A percentile compares a stretch with the other conserved stretches of the same genome.
phyloP scores from a whole-genome alignment of 2,329 filamentous ascomycete genomes.

The Zymoseptoria passerinii region DNA sequence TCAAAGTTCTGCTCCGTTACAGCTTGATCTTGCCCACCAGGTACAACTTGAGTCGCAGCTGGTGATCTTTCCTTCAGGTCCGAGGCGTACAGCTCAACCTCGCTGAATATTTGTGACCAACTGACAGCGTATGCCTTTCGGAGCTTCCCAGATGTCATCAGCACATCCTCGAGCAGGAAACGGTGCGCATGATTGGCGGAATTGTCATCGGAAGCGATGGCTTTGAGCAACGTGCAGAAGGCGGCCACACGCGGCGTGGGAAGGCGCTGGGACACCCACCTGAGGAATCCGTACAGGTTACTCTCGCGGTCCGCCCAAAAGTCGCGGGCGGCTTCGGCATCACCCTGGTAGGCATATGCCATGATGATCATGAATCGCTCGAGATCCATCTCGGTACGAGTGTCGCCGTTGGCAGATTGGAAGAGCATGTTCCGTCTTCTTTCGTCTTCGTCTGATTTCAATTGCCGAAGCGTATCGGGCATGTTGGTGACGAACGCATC shows the following conservation, averaged over 20 bases:
- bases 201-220: slow-evolving; percentile 72
- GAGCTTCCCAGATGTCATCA: slow-evolving; percentile 53
- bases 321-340: slow-evolving; percentile 71
- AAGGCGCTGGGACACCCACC: slow-evolving; percentile 92
- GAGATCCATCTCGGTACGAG: slow-evolving; percentile 48
- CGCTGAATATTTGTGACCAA: slow-evolving; percentile 86
- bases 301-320: slow-evolving; percentile 93
- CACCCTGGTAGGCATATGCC: slow-evolving; percentile 80
- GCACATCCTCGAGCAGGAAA: slow-evolving; percentile 80
- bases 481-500: slow-evolving; percentile 93
- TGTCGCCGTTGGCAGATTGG: slow-evolving; percentile 21
- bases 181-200: slow-evolving; percentile 79
- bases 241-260: slow-evolving; percentile 93
- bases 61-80: slow-evolving; percentile 65
- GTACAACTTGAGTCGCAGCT: slow-evolving; percentile 48
- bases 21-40: slow-evolving; percentile 27
- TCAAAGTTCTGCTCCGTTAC: slow-evolving; percentile 43
- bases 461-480: slow-evolving; percentile 77
- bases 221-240: slow-evolving; percentile 92
- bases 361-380: slow-evolving; percentile 90
- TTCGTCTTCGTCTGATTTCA: slow-evolving; percentile 84
- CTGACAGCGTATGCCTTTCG: slow-evolving; percentile 77
- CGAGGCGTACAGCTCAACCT: slow-evolving; percentile 74
- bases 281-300: slow-evolving; percentile 87
- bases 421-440: slow-evolving; percentile 51